Conservation (phyloP, 108 stramenopile genomes). For the Conticribra weissflogii region DNA sequence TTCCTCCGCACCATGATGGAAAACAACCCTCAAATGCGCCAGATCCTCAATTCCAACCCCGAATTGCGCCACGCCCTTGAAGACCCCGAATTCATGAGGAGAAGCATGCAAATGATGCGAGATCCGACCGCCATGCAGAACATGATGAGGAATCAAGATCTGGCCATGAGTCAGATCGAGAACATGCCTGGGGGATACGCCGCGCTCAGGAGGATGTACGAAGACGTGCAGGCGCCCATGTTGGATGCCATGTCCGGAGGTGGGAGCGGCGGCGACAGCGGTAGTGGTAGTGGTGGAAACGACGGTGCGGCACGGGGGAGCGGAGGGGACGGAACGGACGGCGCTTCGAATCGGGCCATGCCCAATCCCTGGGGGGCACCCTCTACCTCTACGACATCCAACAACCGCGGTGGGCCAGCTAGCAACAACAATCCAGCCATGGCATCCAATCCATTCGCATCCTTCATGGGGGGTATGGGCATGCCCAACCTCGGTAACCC, state of each 20-base stretch:
- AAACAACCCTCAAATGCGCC: slow-evolving; percentile 91
- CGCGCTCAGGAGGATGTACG: slow-evolving; percentile 93
- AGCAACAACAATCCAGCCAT: neutral
- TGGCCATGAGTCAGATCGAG: slow-evolving; percentile 94
- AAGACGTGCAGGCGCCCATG: slow-evolving; percentile 94
- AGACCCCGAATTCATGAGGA: slow-evolving; percentile 90
- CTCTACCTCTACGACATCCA: slow-evolving; percentile 26
- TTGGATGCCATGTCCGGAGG: slow-evolving; percentile 81
- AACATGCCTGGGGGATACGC: slow-evolving; percentile 94
- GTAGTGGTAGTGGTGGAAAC: slow-evolving; percentile 16
- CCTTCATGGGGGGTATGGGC: slow-evolving; percentile 43
- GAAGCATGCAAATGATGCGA: slow-evolving; percentile 93
- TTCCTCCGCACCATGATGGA: slow-evolving; percentile 89
- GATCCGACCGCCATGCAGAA: slow-evolving; percentile 87
- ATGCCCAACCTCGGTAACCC: slow-evolving; percentile 36
- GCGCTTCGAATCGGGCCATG: slow-evolving; percentile 84
- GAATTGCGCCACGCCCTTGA: slow-evolving; percentile 84
- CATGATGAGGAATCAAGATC: slow-evolving; percentile 92
- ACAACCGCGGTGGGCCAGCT: too few species aligned
- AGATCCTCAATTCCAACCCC: slow-evolving; percentile 88
- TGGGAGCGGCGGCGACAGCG: slow-evolving; percentile 13
- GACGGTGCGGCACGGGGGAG: slow-evolving; percentile 20
- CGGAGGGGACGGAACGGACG: slow-evolving; percentile 57
- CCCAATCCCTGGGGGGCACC: slow-evolving; percentile 89
- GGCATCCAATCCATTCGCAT: slow-evolving; percentile 33